phyloP scores from a whole-genome alignment of 305 asterid genomes.

The Petunia hybrid region DNA sequence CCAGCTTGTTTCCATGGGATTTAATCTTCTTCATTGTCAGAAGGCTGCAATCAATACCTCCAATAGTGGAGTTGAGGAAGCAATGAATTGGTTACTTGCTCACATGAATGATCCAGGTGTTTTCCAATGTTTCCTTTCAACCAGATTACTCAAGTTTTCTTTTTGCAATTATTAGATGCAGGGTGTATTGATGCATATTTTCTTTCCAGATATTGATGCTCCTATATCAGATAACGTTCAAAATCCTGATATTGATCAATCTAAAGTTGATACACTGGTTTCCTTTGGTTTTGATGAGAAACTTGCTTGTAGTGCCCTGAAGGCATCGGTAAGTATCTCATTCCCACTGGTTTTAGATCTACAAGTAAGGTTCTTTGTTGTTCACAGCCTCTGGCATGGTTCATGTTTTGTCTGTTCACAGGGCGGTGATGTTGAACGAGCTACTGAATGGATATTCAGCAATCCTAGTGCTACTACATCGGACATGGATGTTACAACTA shows the following conservation, averaged over 20 bases:
- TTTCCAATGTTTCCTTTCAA: conserved; percentile 12
- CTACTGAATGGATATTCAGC: conserved; percentile 93
- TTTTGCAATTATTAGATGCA: neutral
- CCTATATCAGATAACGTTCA: conserved; percentile 60
- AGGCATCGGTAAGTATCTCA: conserved; percentile 70
- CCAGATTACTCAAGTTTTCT: neutral
- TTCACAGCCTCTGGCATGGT: neutral
- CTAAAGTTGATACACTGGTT: conserved; percentile 72
- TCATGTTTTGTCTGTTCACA: conserved; percentile 37
- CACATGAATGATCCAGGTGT: conserved; percentile 93
- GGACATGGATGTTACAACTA: conserved; percentile 63
- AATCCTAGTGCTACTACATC: conserved; percentile 65
- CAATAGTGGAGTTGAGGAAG: conserved; percentile 85
- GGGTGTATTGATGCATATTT: conserved; percentile 27
- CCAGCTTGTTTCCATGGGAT: conserved; percentile 92
- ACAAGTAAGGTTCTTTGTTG: neutral
- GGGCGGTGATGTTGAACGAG: conserved; percentile 93
- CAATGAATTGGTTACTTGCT: conserved; percentile 88
- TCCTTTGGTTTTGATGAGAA: conserved; percentile 94
- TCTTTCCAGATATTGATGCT: conserved; percentile 68
- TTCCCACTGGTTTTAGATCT: neutral
- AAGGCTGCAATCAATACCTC: conserved; percentile 90
- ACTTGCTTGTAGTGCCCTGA: conserved; percentile 80
- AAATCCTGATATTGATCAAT: conserved; percentile 67
- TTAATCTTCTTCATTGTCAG: conserved; percentile 78